Evolutionary conservation across 2,329 filamentous ascomycete genomes (phyloP).

Genomic region (Aspergillus brasiliensis): DNA sequence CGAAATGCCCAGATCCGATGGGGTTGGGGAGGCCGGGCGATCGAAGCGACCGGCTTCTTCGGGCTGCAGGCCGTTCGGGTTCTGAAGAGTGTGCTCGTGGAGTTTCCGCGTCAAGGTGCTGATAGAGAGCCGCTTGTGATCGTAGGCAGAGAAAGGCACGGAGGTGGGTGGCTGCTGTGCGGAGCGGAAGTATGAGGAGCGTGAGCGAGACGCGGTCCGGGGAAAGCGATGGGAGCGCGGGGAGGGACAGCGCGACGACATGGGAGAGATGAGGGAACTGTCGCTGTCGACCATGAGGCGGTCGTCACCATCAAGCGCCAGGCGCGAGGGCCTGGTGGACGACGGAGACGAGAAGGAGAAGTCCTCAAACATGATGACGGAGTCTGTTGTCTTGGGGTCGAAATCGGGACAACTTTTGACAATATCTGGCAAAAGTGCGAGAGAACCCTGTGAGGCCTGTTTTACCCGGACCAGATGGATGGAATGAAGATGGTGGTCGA

Average conservation of each 20-base stretch:
- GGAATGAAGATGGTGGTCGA: background rate
- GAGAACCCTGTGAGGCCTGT: background rate
- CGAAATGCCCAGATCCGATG: slow-evolving; percentile 14
- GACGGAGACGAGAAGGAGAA: slow-evolving; percentile 45
- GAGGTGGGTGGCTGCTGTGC: slow-evolving; percentile 43
- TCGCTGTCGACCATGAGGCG: slow-evolving; percentile 40
- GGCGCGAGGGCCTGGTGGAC: slow-evolving; percentile 30
- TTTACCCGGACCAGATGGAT: background rate
- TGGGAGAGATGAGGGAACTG: slow-evolving; percentile 41
- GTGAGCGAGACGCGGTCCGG: slow-evolving; percentile 33
- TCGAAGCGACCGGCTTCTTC: slow-evolving; percentile 9
- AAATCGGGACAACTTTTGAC: background rate
- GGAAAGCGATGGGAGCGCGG: slow-evolving; percentile 36
- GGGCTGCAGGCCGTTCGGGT: slow-evolving; percentile 23
- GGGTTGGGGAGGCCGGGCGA: slow-evolving; percentile 22
- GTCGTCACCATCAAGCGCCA: slow-evolving; percentile 36
- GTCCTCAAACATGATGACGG: slow-evolving; percentile 42
- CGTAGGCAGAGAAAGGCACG: slow-evolving; percentile 47
- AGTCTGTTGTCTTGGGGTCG: background rate
- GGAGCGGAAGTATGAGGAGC: slow-evolving; percentile 37
- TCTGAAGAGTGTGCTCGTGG: slow-evolving; percentile 42
- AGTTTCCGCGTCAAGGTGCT: slow-evolving; percentile 43
- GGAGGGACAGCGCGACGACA: slow-evolving; percentile 47
- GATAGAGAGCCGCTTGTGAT: slow-evolving; percentile 43
- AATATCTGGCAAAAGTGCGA: background rate